Percentiles rank a stretch among this genome's conserved stretches.
These are phyloP conservation scores for Clavariopsis aquatica DNA, from an alignment of 495 filamentous ascomycete genomes.

Conservation along the genomic window DNA sequence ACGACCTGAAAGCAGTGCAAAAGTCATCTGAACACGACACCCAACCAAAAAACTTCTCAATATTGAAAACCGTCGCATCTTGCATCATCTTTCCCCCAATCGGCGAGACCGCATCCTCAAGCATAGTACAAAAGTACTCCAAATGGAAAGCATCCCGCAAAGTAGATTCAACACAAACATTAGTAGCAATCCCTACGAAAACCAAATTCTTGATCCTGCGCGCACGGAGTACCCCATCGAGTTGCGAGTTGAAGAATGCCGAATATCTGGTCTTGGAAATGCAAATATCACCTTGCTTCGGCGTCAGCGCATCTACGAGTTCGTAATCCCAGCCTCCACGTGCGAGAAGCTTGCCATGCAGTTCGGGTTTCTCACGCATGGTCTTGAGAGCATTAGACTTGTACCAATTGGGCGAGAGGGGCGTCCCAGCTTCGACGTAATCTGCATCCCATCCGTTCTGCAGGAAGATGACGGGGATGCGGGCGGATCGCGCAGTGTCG, in stretches of 20 bases:
- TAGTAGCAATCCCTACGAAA: neutral
- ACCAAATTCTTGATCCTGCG: neutral
- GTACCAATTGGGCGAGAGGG: neutral
- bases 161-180: neutral
- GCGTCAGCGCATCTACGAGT: neutral
- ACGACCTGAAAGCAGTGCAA: neutral
- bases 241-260: neutral
- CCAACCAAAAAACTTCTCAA: neutral
- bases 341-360: neutral
- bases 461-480: neutral
- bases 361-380: neutral
- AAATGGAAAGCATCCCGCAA: neutral
- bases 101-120: neutral
- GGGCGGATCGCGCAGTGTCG: neutral
- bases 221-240: neutral
- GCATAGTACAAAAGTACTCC: neutral
- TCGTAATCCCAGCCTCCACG: neutral
- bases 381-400: neutral
- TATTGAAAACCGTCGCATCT: neutral
- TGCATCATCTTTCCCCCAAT: neutral
- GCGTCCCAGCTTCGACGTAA: neutral
- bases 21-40: neutral
- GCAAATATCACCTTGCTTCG: neutral
- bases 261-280: neutral
- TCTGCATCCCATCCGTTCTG: neutral